Evolutionary conservation across 2,329 filamentous ascomycete genomes (phyloP), one percentile per base, ranked within the genome.

Genomic region (Arthroderma uncinatum): DNA sequence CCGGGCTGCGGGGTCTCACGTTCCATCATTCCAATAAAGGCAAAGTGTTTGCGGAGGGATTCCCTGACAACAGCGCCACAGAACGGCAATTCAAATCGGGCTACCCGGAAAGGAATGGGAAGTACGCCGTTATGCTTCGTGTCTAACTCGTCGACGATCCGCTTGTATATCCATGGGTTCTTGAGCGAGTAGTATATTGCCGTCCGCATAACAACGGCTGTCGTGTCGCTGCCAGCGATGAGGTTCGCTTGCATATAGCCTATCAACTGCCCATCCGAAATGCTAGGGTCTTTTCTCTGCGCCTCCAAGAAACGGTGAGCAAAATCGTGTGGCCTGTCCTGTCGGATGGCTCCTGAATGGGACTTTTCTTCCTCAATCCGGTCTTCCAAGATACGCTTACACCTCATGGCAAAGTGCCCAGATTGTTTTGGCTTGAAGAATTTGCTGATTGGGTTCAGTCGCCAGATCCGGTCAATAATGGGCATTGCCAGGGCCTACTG

Each of bases 1-100:
- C 37, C 37, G 16, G 37, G 37, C 12, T 40, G 14, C 0, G 87
- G 87, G 0, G 88, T 85, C 47, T 91, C 75, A 59, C 88, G 80
- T 70, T 92, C 87, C 42, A 91, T 4, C 90, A 73, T 0, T 86
- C 87, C 0, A 85, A 79, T 0, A 87, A 85, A 0, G 88, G 87
- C 67, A 30, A 30, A 30, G 28, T 91, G 86, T 63, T 89, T 67
- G 12, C 87, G 81, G 73, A 91, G 87, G 2, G 84, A 81, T 69
- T 93, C 88, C 65, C 91, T 87, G 64, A 92, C 79, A 57, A 83
- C 84, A 2, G 87, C 87, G 64, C 90, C 85, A 4, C 93, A 80
- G 67, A 91, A 92, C 0, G 82, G 81, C 1, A 93, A 76, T 57
- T 30, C 28, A 30, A 30, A 30, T 7, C 79, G 80, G 67, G 88